Conservation (phyloP, 2,329 filamentous ascomycete species). For the Pseudopyrenochaeta lycopersici region DNA sequence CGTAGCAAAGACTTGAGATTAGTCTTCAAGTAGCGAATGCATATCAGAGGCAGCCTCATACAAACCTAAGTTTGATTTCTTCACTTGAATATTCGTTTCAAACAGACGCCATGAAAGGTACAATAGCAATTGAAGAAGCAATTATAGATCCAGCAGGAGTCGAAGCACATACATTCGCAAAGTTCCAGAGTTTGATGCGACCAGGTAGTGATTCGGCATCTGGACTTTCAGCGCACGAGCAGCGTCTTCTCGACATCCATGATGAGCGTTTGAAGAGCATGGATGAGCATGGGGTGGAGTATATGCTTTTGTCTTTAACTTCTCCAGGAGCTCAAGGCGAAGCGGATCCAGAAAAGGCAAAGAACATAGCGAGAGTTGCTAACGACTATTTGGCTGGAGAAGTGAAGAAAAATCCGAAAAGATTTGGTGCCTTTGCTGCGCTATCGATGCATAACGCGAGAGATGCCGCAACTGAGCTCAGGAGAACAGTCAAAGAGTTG, state of each 20-base stretch:
- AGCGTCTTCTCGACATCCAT: constrained; percentile 38
- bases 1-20: too few species aligned
- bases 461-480: constrained; percentile 40
- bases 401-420: constrained; percentile 36
- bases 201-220: constrained; percentile 29
- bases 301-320: constrained; percentile 41
- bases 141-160: constrained; percentile 39
- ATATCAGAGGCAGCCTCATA: neutral
- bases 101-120: constrained; percentile 31
- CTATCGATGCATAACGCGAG: constrained; percentile 46
- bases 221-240: constrained; percentile 34
- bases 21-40: too few species aligned
- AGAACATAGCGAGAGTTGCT: constrained; percentile 31
- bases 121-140: constrained; percentile 40
- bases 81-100: neutral
- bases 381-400: constrained; percentile 39
- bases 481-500: constrained; percentile 45
- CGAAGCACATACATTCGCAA: constrained; percentile 35
- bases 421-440: constrained; percentile 31
- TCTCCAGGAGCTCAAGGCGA: constrained; percentile 37
- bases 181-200: constrained; percentile 35
- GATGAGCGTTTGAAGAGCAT: constrained; percentile 34
- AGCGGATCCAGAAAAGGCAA: constrained; percentile 32
- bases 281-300: constrained; percentile 42
- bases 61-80: neutral